Base-by-base conservation (phyloP, 2,329 filamentous ascomycete species). In the Verticillium isaacii region DNA sequence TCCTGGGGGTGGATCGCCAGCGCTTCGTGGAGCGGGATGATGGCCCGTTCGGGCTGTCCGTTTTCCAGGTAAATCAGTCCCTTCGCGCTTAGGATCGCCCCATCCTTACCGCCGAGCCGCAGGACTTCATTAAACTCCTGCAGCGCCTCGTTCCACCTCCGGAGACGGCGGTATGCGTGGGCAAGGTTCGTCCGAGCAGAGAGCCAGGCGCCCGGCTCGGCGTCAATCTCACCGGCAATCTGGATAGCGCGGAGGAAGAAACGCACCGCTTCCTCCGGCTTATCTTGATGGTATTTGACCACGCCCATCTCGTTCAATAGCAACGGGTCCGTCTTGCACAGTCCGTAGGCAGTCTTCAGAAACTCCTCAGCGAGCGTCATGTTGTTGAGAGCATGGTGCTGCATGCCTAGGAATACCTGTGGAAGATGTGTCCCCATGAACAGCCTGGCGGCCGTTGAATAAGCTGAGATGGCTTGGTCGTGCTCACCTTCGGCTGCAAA, bases 371-470 rank as follows among this genome's bases (percentile, higher is more conserved):
- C 95, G 17, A 98, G 83, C 0, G 88, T 89, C 85, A 98, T 91
- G 70, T 99, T 98, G 75, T 96, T 96, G 63, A 99, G 84, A 19
- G 94, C 92, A 57, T 98, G 89, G 75, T 99, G 96, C 74, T 99
- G 96, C 95, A 99, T 99, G 7, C 96, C 95, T 32, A 99, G 80
- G 73, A 98, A 99, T 2, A 99, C 86, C 71, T 97, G 94, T 0
- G 95, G 95, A 1, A 99, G 82, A 73, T 99, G 96, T 0, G 94
- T 98, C 45, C 95, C 95, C 80, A 97, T 96, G 76, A 99, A 99
- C 0, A 99, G 80, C 45, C 95, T 85, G 2, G 94, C 94, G 0
- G 95, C 95, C 1, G 95, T 99, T 34, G 92, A 96, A 77, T 99
- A 99, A 0, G 96, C 95, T 9, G 93, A 96, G 65, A 99, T 97